phyloP scores from a whole-genome alignment of 2,329 filamentous ascomycete genomes.

The Cercospora sp. region DNA sequence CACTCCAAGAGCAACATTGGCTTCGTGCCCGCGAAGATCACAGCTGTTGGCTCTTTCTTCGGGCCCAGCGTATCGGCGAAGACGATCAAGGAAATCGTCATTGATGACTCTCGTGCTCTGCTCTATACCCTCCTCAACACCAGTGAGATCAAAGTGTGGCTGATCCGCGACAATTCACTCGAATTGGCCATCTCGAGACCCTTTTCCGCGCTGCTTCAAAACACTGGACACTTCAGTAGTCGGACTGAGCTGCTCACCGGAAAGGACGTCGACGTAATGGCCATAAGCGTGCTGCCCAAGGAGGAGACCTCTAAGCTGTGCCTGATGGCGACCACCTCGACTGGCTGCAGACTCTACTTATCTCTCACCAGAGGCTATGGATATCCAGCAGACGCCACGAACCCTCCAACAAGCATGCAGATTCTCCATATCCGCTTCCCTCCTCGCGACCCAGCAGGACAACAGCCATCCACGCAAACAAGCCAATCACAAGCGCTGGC shows the following conservation, averaged over 20 bases:
- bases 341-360: slow-evolving; percentile 86
- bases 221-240: slow-evolving; percentile 82
- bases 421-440: slow-evolving; percentile 97
- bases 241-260: slow-evolving; percentile 71
- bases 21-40: slow-evolving; percentile 45
- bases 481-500: slow-evolving; percentile 26
- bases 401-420: slow-evolving; percentile 89
- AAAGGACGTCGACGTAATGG: slow-evolving; percentile 68
- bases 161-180: slow-evolving; percentile 69
- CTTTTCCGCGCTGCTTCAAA: slow-evolving; percentile 56
- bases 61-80: slow-evolving; percentile 51
- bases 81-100: slow-evolving; percentile 72
- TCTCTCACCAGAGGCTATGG: slow-evolving; percentile 80
- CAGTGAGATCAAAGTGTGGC: slow-evolving; percentile 88
- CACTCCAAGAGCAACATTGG: slow-evolving; percentile 59
- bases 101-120: slow-evolving; percentile 85
- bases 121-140: slow-evolving; percentile 87
- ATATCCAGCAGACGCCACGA: slow-evolving; percentile 59
- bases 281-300: slow-evolving; percentile 79
- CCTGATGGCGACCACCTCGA: slow-evolving; percentile 85
- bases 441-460: slow-evolving; percentile 51
- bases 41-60: slow-evolving; percentile 30
- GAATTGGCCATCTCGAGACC: slow-evolving; percentile 58
- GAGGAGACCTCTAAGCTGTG: slow-evolving; percentile 80
- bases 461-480: slow-evolving; percentile 13